phyloP scores from a whole-genome alignment of 371 early-diverging fungal species.

The Mortierella sp. region DNA sequence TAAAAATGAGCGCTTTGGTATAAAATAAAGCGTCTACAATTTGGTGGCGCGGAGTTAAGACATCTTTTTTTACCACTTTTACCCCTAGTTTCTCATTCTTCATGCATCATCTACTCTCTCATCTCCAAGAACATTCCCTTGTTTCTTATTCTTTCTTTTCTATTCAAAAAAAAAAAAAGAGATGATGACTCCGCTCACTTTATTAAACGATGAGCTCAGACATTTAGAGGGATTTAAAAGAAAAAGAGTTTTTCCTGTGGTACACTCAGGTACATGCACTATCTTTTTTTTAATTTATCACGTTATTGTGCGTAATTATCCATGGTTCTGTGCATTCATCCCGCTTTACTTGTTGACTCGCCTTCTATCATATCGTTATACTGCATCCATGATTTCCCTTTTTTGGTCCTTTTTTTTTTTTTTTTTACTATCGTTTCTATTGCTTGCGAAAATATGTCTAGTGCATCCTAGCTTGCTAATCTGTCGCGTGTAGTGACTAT shows the following conservation, averaged over 20 bases:
- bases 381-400: not conserved
- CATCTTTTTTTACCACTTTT: not conserved
- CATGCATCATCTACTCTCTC: not conserved
- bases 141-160: not conserved
- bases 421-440: too few species aligned
- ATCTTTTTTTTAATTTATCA: not conserved
- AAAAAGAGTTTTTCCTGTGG: not conserved
- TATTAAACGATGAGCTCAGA: not conserved
- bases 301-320: too few species aligned
- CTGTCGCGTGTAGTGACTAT: too few species aligned
- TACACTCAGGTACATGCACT: not conserved
- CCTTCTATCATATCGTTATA: too few species aligned
- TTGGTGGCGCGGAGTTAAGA: slow-evolving; percentile 7
- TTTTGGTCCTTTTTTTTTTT: too few species aligned
- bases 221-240: not conserved
- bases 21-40: not conserved
- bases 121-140: not conserved
- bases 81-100: too few species aligned
- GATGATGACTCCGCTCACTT: not conserved
- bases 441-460: too few species aligned
- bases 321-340: not conserved
- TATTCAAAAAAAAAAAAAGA: not conserved
- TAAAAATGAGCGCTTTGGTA: too few species aligned
- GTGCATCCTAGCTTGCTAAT: not conserved
- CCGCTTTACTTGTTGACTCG: not conserved